These are phyloP conservation scores for Fusarium sterilihyphosum DNA, from an alignment of 2,329 filamentous ascomycete genomes.

Conservation along the genomic window DNA sequence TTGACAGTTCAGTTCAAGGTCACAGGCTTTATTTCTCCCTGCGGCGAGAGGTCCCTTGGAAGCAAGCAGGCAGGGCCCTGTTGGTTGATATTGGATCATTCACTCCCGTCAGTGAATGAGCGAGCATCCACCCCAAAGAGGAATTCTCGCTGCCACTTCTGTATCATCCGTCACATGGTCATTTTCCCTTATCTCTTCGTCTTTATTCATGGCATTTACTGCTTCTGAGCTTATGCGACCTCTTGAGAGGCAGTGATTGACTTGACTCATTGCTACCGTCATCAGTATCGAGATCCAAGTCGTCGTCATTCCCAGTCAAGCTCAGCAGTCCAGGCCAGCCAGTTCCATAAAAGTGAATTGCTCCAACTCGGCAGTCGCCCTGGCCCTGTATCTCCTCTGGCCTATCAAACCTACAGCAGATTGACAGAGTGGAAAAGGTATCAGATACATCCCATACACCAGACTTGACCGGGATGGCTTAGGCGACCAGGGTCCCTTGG, in stretches of 20 bases:
- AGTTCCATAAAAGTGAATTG: slow-evolving; percentile 30
- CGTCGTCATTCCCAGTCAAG: slow-evolving; percentile 15
- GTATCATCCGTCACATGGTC: slow-evolving; percentile 4
- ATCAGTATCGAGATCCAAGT: slow-evolving; percentile 9
- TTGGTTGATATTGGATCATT: slow-evolving; percentile 14
- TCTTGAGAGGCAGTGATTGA: background rate
- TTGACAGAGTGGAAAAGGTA: slow-evolving; percentile 23
- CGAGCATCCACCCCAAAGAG: slow-evolving; percentile 1
- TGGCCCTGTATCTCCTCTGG: slow-evolving; percentile 31
- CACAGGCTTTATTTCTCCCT: background rate
- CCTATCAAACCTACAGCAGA: slow-evolving; percentile 13
- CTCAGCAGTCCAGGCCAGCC: background rate
- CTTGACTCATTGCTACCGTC: background rate
- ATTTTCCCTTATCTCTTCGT: background rate
- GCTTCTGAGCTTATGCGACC: background rate
- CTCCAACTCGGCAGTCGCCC: slow-evolving; percentile 43
- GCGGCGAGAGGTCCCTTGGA: background rate
- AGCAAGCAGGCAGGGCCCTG: background rate
- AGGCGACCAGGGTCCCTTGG: slow-evolving; percentile 20
- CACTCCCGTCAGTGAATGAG: slow-evolving; percentile 19
- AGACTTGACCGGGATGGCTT: slow-evolving; percentile 11
- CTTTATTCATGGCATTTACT: background rate
- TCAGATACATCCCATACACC: slow-evolving; percentile 26
- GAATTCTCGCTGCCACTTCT: background rate
- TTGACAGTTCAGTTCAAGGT: background rate